Base-by-base conservation (phyloP, 108 stramenopile genomes). In the Nannochloropsis gaditana region DNA sequence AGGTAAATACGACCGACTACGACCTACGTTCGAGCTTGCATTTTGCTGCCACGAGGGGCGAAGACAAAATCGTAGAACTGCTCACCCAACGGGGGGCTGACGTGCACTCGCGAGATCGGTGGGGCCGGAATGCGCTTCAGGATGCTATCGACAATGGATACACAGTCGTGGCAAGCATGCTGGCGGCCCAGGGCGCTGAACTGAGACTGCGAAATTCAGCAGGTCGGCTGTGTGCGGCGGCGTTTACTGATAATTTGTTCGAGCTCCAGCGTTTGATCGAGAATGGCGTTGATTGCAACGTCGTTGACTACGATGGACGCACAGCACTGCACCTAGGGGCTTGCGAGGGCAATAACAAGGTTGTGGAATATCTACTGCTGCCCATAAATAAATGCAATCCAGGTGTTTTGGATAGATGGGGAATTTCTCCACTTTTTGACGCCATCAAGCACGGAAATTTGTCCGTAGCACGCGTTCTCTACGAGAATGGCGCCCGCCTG, bases 311-410 rank as follows among this genome's bases (percentile, higher is more conserved):
- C 6, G 59, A 73, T n/a, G 59, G 59, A 73, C 59, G 59, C 19
- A 73, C 59, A n/a, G 59, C 59, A n/a, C 59, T 73, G 4, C 59
- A 73, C n/a, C n/a, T 73, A n/a, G 59, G 59, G 19, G 59, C 59
- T 15, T 73, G 59, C n/a, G 59, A 73, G n/a, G 59, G 59, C 19
- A 73, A 73, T n/a, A 73, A 73, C 59, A 73, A 73, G 59, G 59
- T 73, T 15, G 59, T 73, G 59, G 59, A 73, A 73, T 73, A 73
- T 73, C n/a, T 73, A 73, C 59, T 73, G 59, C n/a, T 73, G 59
- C 59, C 59, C 3, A 73, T 73, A n/a, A 73, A 73, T 73, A 73
- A 73, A 6, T 73, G 59, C 6, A 73, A 73, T n/a, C 59, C 59
- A 15, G 59, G 59, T 0, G 6, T 6, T n/a, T 73, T n/a, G 3